These are phyloP conservation scores for Mycosphaerella sp. DNA, from an alignment of 2,329 filamentous ascomycete genomes.

Conservation along the genomic window DNA sequence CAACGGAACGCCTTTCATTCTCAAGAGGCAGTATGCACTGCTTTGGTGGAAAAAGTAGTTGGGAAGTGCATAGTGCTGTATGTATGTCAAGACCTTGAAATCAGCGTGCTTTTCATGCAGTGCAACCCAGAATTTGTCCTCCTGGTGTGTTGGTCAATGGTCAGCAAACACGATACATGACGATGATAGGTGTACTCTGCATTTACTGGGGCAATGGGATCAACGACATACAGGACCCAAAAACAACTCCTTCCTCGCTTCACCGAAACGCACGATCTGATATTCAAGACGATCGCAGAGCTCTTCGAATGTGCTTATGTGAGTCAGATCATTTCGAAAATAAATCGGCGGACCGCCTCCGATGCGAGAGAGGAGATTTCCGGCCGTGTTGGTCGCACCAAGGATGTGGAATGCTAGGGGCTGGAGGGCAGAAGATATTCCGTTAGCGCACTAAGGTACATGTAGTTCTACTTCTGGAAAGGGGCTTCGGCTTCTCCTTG, in stretches of 20 bases:
- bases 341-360: too few species aligned
- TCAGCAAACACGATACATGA: not conserved
- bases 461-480: too few species aligned
- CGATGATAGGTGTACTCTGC: not conserved
- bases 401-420: too few species aligned
- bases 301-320: too few species aligned
- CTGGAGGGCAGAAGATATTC: too few species aligned
- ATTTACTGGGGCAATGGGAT: not conserved
- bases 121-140: not conserved
- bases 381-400: too few species aligned
- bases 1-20: conserved; percentile 55
- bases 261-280: too few species aligned
- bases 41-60: conserved; percentile 60
- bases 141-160: not conserved
- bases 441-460: too few species aligned
- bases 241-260: conserved; percentile 24
- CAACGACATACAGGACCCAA: conserved; percentile 30
- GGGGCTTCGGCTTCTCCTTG: conserved; percentile 38
- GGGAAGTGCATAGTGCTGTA: conserved; percentile 48
- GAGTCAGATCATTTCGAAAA: too few species aligned
- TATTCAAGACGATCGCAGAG: too few species aligned
- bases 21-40: conserved; percentile 55
- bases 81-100: conserved; percentile 42
- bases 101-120: conserved; percentile 19
- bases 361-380: too few species aligned